These are phyloP conservation scores for Fusarium nematophilum DNA, from an alignment of 2,329 filamentous ascomycete genomes.

Conservation along the genomic window DNA sequence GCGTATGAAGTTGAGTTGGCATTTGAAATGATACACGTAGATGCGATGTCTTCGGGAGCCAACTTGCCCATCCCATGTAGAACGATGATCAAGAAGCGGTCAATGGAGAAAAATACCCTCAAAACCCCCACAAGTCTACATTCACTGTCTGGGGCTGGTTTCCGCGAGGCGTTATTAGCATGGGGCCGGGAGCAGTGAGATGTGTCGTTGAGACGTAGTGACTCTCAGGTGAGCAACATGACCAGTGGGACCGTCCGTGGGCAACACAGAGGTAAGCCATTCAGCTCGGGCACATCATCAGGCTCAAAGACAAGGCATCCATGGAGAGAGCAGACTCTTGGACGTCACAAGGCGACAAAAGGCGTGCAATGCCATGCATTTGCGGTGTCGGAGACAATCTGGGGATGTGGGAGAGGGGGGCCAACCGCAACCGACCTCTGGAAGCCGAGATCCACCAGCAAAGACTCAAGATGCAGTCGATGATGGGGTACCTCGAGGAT, in stretches of 20 bases:
- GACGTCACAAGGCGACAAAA: conserved; percentile 1
- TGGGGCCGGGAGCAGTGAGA: not conserved
- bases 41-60: conserved; percentile 21
- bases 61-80: conserved; percentile 16
- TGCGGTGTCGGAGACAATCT: not conserved
- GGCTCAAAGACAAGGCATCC: too few relatives aligned
- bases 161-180: conserved; percentile 4
- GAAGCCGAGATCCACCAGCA: conserved; percentile 6
- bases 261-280: conserved; percentile 8
- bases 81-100: conserved; percentile 25
- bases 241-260: too few relatives aligned
- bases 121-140: not conserved
- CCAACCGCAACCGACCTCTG: not conserved
- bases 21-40: conserved; percentile 35
- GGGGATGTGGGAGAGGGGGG: conserved; percentile 7
- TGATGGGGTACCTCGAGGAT: not conserved
- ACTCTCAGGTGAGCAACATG: too few relatives aligned
- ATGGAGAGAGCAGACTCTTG: not conserved
- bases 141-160: not conserved
- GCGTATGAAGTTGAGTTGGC: conserved; percentile 27
- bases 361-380: conserved; percentile 6
- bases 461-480: conserved; percentile 8
- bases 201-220: too few relatives aligned
- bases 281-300: not conserved
- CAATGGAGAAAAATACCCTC: conserved; percentile 29